Percentiles rank a stretch among this genome's conserved stretches.
Conservation (phyloP, 345 rosid species). For the Kandelia obovata region DNA sequence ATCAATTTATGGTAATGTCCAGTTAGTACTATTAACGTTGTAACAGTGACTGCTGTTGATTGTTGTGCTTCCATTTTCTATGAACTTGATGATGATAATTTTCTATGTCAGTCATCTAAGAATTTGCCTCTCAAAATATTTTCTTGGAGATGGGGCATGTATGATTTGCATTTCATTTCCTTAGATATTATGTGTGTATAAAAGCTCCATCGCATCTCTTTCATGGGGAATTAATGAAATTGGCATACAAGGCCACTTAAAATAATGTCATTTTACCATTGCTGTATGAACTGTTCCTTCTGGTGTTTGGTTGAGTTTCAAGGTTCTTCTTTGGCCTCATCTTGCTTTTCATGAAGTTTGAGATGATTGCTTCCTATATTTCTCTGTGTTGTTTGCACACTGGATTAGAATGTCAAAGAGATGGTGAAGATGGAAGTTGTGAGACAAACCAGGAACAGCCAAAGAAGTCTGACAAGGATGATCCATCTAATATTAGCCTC, state of each 20-base stretch:
- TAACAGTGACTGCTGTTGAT: neutral
- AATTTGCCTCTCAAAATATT: neutral
- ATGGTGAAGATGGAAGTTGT: conserved; percentile 29
- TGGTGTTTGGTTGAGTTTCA: conserved; percentile 1
- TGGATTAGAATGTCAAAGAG: conserved; percentile 30
- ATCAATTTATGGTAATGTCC: conserved; percentile 52
- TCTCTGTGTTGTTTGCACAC: neutral
- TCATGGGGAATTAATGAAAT: neutral
- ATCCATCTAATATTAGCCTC: conserved; percentile 27
- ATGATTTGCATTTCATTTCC: too few species aligned
- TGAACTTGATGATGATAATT: neutral
- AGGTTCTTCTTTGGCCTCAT: neutral
- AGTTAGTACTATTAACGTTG: conserved; percentile 30
- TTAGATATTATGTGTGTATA: neutral
- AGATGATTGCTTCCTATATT: conserved; percentile 2
- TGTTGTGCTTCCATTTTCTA: conserved; percentile 9
- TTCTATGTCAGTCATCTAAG: neutral
- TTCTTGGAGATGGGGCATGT: neutral
- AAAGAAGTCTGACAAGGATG: conserved; percentile 26
- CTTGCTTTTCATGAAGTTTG: conserved; percentile 13
- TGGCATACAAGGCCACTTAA: neutral
- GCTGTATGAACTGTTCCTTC: neutral
- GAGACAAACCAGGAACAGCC: conserved; percentile 37
- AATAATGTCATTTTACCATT: neutral
- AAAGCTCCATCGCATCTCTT: neutral